Percentiles rank a stretch among this genome's conserved stretches.
These are phyloP conservation scores for Kwoniella shandongensis DNA, from an alignment of 768 basidiomycete species.

Conservation along the genomic window DNA sequence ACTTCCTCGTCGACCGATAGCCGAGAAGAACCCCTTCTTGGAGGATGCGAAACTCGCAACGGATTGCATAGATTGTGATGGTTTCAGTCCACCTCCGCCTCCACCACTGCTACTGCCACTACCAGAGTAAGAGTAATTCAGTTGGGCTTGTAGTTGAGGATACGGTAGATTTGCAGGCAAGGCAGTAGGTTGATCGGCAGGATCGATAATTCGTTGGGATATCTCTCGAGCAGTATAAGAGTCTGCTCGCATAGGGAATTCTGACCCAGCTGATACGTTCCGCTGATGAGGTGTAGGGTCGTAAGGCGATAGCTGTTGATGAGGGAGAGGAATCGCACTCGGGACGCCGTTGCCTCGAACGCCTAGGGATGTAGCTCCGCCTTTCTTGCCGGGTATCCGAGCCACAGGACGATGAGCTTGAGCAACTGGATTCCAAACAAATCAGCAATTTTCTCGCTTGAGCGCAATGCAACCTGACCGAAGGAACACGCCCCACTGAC, in stretches of 20 bases:
- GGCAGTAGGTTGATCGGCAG: constrained; percentile 38
- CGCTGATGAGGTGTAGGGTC: constrained; percentile 30
- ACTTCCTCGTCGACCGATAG: constrained; percentile 23
- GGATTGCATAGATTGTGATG: constrained; percentile 38
- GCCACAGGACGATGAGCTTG: constrained; percentile 8
- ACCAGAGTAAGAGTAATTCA: neutral
- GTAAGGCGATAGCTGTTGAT: constrained; percentile 16
- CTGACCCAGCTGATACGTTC: constrained; percentile 34
- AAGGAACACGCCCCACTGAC: constrained; percentile 27
- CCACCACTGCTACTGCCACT: constrained; percentile 13
- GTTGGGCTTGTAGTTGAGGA: constrained; percentile 43
- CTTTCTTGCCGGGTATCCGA: constrained; percentile 8
- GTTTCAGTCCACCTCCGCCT: constrained; percentile 27
- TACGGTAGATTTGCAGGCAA: constrained; percentile 45
- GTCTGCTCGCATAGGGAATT: constrained; percentile 50
- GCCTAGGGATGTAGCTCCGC: constrained; percentile 11
- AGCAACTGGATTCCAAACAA: neutral
- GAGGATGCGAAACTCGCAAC: constrained; percentile 30
- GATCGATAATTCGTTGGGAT: constrained; percentile 40
- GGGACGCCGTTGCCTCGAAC: constrained; percentile 16
- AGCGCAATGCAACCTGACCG: neutral
- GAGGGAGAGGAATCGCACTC: constrained; percentile 18
- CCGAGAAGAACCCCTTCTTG: constrained; percentile 40
- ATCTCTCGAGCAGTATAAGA: constrained; percentile 47
- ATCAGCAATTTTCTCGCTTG: neutral